phyloP scores from a whole-genome alignment of 768 basidiomycete species.

The Lactarius hatsudake region DNA sequence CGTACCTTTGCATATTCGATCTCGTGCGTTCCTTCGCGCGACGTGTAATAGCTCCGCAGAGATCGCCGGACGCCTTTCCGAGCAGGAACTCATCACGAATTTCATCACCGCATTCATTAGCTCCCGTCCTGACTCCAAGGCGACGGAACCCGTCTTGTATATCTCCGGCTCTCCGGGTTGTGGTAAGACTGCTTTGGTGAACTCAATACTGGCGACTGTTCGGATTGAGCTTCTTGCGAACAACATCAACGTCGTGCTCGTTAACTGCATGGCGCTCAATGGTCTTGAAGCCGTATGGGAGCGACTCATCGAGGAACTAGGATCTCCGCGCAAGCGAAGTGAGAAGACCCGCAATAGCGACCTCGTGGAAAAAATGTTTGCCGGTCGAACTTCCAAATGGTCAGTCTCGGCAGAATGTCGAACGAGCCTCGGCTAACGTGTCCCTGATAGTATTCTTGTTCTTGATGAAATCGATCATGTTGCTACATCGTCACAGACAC shows the following conservation, averaged over 20 bases:
- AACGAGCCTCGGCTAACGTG: slow-evolving; percentile 25
- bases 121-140: slow-evolving; percentile 29
- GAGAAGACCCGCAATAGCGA: slow-evolving; percentile 40
- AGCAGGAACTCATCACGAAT: slow-evolving; percentile 54
- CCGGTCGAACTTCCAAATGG: slow-evolving; percentile 52
- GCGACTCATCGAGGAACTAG: slow-evolving; percentile 57
- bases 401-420: slow-evolving; percentile 31
- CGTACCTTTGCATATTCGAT: slow-evolving; percentile 54
- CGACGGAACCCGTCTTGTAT: slow-evolving; percentile 56
- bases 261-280: slow-evolving; percentile 82
- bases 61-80: slow-evolving; percentile 66
- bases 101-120: slow-evolving; percentile 60
- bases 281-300: slow-evolving; percentile 70
- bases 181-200: slow-evolving; percentile 85
- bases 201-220: slow-evolving; percentile 50
- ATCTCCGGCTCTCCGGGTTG: slow-evolving; percentile 93
- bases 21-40: slow-evolving; percentile 67
- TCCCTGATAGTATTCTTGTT: slow-evolving; percentile 57
- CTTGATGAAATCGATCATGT: slow-evolving; percentile 89
- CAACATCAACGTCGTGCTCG: slow-evolving; percentile 48
- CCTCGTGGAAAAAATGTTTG: slow-evolving; percentile 45
- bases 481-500: slow-evolving; percentile 53
- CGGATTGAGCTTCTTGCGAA: slow-evolving; percentile 38
- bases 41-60: slow-evolving; percentile 56
- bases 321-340: slow-evolving; percentile 37